Percentiles rank a stretch among this genome's conserved stretches.
Conservation (phyloP, 1,284 basidiomycete species). For the Puccinia sorghi region DNA sequence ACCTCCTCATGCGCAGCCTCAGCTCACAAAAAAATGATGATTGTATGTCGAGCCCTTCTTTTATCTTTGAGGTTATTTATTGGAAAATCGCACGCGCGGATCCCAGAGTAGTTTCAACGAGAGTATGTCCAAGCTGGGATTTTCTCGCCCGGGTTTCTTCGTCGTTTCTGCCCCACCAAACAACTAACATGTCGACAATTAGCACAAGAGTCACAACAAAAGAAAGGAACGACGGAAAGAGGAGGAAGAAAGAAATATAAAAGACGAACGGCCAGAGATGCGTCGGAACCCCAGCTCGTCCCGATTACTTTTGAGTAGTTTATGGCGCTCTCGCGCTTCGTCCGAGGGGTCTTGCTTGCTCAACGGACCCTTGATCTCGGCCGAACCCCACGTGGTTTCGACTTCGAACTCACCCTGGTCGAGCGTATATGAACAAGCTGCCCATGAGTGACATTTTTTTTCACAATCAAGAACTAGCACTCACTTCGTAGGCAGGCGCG, state of each 20-base stretch:
- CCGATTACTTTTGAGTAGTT: slow-evolving; percentile 24
- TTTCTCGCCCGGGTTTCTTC: not conserved
- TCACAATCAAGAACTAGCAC: not conserved
- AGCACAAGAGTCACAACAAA: not conserved
- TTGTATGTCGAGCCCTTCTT: not conserved
- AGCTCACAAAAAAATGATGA: too few species aligned
- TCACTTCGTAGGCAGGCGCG: slow-evolving; percentile 32
- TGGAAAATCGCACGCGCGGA: slow-evolving; percentile 27
- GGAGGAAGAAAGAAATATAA: not conserved
- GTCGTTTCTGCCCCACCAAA: slow-evolving; percentile 33
- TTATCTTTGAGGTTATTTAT: not conserved
- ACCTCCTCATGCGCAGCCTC: too few species aligned
- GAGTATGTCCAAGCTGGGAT: slow-evolving; percentile 1
- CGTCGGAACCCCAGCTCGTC: slow-evolving; percentile 43
- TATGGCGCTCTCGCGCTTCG: not conserved
- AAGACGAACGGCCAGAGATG: slow-evolving; percentile 38
- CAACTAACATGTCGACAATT: not conserved
- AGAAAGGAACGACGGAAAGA: not conserved
- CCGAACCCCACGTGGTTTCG: slow-evolving; percentile 44
- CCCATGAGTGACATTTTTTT: not conserved
- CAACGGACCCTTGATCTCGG: slow-evolving; percentile 26
- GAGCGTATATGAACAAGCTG: not conserved
- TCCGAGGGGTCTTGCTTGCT: slow-evolving; percentile 16
- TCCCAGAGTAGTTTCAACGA: slow-evolving; percentile 43
- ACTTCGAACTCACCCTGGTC: slow-evolving; percentile 41